Conservation (phyloP, 1,284 basidiomycete species). For the Xanthoconium separans region DNA sequence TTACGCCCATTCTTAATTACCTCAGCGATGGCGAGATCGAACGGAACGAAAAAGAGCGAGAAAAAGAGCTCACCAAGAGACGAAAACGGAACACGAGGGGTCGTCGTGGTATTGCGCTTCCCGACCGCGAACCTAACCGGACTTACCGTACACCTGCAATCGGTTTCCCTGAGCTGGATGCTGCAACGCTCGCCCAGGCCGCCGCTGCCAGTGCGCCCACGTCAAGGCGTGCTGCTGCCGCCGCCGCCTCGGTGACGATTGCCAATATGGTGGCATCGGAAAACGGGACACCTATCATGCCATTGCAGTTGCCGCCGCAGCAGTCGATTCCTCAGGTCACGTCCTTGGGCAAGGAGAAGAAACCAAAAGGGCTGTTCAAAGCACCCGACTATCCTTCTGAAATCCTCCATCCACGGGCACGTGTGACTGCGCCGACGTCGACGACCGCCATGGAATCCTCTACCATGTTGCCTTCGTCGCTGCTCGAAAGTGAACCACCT, state of each 20-base stretch:
- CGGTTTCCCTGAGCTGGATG: constrained; percentile 77
- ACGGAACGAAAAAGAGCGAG: constrained; percentile 87
- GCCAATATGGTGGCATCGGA: constrained; percentile 84
- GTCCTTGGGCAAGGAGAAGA: constrained; percentile 59
- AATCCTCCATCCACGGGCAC: constrained; percentile 60
- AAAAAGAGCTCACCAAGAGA: constrained; percentile 85
- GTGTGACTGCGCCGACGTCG: constrained; percentile 53
- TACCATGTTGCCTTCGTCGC: constrained; percentile 49
- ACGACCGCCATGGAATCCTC: constrained; percentile 67
- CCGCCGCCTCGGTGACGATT: constrained; percentile 77
- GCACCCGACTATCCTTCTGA: constrained; percentile 56
- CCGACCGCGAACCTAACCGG: constrained; percentile 91
- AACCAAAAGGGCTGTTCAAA: constrained; percentile 70
- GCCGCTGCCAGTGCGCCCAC: constrained; percentile 65
- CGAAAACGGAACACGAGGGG: constrained; percentile 89
- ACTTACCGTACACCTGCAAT: constrained; percentile 89
- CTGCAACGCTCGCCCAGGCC: constrained; percentile 62
- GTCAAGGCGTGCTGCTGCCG: constrained; percentile 78
- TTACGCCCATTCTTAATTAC: constrained; percentile 87
- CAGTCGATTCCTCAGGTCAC: constrained; percentile 38
- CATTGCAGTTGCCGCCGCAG: constrained; percentile 48
- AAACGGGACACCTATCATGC: constrained; percentile 62
- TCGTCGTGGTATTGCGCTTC: constrained; percentile 84
- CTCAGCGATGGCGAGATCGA: constrained; percentile 89
- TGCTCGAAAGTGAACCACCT: constrained; percentile 56